These are phyloP conservation scores for Solanum sejunctum DNA, from an alignment of 257 asterid genomes.

Conservation along the genomic window DNA sequence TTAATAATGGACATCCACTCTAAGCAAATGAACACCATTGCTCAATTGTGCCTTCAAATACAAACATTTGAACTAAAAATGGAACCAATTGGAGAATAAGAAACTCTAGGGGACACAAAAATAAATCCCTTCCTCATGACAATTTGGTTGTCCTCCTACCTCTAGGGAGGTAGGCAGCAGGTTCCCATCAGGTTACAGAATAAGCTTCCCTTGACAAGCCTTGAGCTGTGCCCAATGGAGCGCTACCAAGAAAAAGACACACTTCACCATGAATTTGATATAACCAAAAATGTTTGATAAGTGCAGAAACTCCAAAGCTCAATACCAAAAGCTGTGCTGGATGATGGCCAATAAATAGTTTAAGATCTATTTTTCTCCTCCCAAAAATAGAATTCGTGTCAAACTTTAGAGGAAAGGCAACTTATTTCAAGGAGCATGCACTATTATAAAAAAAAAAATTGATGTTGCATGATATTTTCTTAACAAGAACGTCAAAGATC, in stretches of 20 bases:
- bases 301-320: not conserved
- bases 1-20: not conserved
- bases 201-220: constrained; percentile 50
- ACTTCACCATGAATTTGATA: constrained; percentile 26
- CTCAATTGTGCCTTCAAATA: constrained; percentile 7
- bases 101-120: constrained; percentile 6
- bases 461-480: not conserved
- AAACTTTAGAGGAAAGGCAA: not conserved
- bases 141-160: constrained; percentile 46
- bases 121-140: constrained; percentile 17
- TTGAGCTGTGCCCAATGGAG: constrained; percentile 48
- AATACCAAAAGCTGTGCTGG: not conserved
- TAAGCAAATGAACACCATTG: constrained; percentile 1
- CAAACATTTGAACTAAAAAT: constrained; percentile 8
- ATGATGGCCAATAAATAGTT: not conserved
- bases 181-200: constrained; percentile 68
- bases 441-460: not conserved
- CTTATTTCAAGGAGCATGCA: not conserved
- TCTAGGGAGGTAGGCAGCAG: constrained; percentile 88
- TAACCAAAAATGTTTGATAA: not conserved
- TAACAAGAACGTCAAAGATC: not conserved
- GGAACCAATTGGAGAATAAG: not conserved
- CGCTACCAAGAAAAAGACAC: constrained; percentile 61
- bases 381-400: not conserved
- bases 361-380: not conserved